Evolutionary conservation across 495 filamentous ascomycete genomes (phyloP).

Genomic region (Xylaria flabelliformis): DNA sequence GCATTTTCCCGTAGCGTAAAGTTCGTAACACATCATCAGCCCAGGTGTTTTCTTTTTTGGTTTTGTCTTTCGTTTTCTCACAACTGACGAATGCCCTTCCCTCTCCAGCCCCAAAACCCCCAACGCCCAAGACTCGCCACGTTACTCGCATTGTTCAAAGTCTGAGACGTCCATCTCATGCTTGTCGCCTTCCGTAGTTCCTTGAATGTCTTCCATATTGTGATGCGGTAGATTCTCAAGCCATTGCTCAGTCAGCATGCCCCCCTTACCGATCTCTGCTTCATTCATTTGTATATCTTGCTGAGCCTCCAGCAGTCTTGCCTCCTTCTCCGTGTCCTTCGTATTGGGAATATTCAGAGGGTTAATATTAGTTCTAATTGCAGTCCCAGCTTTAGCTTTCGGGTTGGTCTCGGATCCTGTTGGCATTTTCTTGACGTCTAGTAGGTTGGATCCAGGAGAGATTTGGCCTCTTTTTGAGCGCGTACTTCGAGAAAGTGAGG

Average conservation of each 20-base stretch:
- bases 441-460: background rate
- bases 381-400: background rate
- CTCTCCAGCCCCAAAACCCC: background rate
- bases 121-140: background rate
- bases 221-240: slow-evolving; percentile 3
- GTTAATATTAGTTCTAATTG: background rate
- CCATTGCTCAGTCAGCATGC: slow-evolving; percentile 15
- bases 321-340: background rate
- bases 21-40: background rate
- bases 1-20: background rate
- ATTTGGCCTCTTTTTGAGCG: background rate
- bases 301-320: slow-evolving; percentile 10
- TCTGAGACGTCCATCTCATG: background rate
- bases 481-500: background rate
- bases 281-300: background rate
- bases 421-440: too few relatives aligned
- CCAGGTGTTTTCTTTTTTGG: too few relatives aligned
- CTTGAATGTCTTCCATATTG: background rate
- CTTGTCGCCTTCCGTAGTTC: background rate
- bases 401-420: background rate
- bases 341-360: background rate
- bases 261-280: background rate
- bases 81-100: background rate
- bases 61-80: background rate
- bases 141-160: background rate